phyloP scores from a whole-genome alignment of 306 rosid genomes.

The Malus asiatica region DNA sequence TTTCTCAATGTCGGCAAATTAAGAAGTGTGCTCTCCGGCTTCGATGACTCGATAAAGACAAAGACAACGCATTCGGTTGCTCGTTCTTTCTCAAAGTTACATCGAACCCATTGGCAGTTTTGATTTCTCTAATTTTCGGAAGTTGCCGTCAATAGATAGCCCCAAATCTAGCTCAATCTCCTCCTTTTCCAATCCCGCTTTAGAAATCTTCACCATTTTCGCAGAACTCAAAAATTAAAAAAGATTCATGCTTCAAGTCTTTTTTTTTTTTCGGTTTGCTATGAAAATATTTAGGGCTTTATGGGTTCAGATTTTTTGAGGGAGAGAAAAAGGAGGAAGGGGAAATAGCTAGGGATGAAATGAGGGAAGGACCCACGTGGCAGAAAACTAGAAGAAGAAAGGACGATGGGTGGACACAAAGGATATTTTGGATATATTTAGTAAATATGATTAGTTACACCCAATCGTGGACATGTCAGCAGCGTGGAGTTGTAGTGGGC shows the following conservation, averaged over 20 bases:
- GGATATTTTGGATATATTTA: neutral
- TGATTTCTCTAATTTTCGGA: conserved; percentile 21
- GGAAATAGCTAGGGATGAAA: neutral
- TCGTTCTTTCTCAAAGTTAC: neutral
- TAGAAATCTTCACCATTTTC: neutral
- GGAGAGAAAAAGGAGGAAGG: neutral
- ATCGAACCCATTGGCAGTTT: neutral
- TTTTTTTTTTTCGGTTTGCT: neutral
- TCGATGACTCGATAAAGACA: neutral
- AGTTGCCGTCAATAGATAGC: conserved; percentile 49
- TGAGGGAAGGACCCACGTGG: conserved; percentile 23
- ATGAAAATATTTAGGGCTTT: neutral
- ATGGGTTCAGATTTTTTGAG: neutral
- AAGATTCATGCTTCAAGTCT: too few species aligned
- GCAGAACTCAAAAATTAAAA: too few species aligned
- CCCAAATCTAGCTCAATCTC: conserved; percentile 58
- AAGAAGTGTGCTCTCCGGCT: neutral
- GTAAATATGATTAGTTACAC: neutral
- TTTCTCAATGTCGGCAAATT: too few species aligned
- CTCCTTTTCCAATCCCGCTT: conserved; percentile 13
- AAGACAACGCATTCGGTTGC: neutral
- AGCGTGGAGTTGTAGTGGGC: too few species aligned
- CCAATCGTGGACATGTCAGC: too few species aligned
- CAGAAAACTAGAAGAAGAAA: neutral
- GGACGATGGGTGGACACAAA: conserved; percentile 30